phyloP scores from a whole-genome alignment of 192 early-diverging fungal genomes.

The Coemansia sp. region DNA sequence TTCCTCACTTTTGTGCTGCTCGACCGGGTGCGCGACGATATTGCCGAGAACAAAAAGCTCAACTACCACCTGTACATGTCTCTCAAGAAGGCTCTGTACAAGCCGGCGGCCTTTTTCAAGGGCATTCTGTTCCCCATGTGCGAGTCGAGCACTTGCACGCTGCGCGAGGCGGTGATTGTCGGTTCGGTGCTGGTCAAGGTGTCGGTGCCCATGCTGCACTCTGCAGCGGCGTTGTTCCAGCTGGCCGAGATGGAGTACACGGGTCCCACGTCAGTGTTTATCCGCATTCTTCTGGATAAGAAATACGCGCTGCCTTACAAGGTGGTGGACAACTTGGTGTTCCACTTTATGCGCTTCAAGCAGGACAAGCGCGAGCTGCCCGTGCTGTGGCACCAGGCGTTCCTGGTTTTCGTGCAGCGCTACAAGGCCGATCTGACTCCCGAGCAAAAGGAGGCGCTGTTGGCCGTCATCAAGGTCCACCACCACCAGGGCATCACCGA shows the following conservation, averaged over 20 bases:
- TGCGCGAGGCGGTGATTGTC: constrained; percentile 95
- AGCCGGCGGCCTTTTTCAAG: constrained; percentile 97
- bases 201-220: constrained; percentile 94
- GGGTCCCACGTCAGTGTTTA: constrained; percentile 91
- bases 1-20: constrained; percentile 88
- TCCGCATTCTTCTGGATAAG: constrained; percentile 95
- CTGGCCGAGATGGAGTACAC: constrained; percentile 98
- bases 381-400: constrained; percentile 96
- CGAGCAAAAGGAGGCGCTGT: constrained; percentile 91
- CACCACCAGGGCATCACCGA: constrained; percentile 82
- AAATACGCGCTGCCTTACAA: constrained; percentile 98
- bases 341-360: constrained; percentile 93
- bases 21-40: constrained; percentile 93
- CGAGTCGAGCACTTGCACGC: constrained; percentile 86
- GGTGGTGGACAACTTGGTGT: constrained; percentile 94
- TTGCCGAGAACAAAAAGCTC: constrained; percentile 95
- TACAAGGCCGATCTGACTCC: constrained; percentile 95
- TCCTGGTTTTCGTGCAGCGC: constrained; percentile 93
- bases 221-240: constrained; percentile 88
- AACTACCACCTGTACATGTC: constrained; percentile 98
- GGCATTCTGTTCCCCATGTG: constrained; percentile 95
- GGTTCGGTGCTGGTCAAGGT: constrained; percentile 90
- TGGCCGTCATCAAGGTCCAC: constrained; percentile 80
- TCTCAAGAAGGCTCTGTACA: constrained; percentile 95
- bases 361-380: constrained; percentile 82